Percentiles rank a stretch among this genome's conserved stretches.
Conservation (phyloP, 192 early-diverging fungal species). For the Coemansia guatemalensis region DNA sequence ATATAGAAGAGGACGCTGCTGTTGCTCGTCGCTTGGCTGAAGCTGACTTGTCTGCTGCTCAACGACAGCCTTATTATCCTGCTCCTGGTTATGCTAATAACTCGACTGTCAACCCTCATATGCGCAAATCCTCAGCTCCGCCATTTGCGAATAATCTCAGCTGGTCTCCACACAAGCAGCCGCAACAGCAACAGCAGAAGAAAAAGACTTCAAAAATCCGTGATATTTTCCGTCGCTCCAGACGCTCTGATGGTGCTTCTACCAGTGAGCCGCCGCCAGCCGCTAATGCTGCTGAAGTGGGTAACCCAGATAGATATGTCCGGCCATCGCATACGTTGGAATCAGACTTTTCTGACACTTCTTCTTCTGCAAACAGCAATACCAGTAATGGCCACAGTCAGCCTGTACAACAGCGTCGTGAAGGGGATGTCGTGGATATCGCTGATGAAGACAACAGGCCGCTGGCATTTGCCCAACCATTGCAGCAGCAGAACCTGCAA, state of each 20-base stretch:
- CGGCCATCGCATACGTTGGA: conserved; percentile 16
- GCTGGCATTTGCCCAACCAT: background rate
- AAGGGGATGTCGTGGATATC: no score
- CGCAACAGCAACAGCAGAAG: conserved; percentile 3
- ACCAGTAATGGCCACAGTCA: background rate
- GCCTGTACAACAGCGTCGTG: no score
- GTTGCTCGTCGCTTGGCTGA: conserved; percentile 25
- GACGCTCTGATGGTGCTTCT: conserved; percentile 2
- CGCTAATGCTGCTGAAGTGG: background rate
- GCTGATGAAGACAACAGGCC: no score
- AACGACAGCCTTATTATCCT: no score
- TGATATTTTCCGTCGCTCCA: conserved; percentile 29
- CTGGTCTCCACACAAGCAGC: conserved; percentile 7
- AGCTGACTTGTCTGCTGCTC: conserved; percentile 18
- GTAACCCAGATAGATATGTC: background rate
- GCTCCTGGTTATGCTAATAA: no score
- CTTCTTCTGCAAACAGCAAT: background rate
- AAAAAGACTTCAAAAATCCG: conserved; percentile 30
- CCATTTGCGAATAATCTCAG: no score
- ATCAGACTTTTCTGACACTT: conserved; percentile 41
- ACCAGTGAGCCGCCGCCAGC: background rate
- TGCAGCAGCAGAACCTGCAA: background rate
- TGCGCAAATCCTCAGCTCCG: background rate
- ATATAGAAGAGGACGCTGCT: conserved; percentile 19
- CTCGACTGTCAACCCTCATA: background rate